These are phyloP conservation scores for Chytriomyces confervae DNA, from an alignment of 192 early-diverging fungal genomes.

Conservation along the genomic window DNA sequence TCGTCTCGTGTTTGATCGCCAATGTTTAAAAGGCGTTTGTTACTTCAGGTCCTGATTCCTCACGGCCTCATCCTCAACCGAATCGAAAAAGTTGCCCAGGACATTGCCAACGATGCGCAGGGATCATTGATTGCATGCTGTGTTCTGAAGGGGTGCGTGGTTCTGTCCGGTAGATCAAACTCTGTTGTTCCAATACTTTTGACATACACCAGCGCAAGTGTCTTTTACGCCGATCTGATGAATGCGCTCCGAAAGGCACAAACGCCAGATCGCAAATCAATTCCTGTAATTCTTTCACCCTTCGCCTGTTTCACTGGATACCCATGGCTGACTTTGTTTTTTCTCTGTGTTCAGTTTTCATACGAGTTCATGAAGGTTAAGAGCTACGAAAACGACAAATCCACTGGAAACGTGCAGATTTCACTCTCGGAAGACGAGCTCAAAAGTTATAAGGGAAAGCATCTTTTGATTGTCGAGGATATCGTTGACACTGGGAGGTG, in stretches of 20 bases:
- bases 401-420: constrained; percentile 82
- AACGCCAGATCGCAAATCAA: constrained; percentile 9
- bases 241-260: constrained; percentile 35
- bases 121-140: constrained; percentile 84
- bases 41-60: constrained; percentile 72
- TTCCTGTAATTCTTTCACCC: not conserved
- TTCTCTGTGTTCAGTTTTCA: no score
- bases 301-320: not conserved
- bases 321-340: not conserved
- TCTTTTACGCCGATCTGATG: constrained; percentile 58
- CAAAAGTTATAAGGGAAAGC: constrained; percentile 73
- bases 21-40: constrained; percentile 50
- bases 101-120: constrained; percentile 78
- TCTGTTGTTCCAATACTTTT: not conserved
- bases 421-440: constrained; percentile 90
- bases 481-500: constrained; percentile 83
- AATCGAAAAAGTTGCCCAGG: constrained; percentile 84
- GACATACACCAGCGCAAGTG: constrained; percentile 45
- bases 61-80: constrained; percentile 80
- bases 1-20: not conserved
- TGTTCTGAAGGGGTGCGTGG: constrained; percentile 83
- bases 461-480: constrained; percentile 93
- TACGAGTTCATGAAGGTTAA: constrained; percentile 72
- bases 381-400: constrained; percentile 83
- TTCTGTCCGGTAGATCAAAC: not conserved